These are phyloP conservation scores for Crotalaria pallida DNA, from an alignment of 306 rosid species.

Conservation along the genomic window DNA sequence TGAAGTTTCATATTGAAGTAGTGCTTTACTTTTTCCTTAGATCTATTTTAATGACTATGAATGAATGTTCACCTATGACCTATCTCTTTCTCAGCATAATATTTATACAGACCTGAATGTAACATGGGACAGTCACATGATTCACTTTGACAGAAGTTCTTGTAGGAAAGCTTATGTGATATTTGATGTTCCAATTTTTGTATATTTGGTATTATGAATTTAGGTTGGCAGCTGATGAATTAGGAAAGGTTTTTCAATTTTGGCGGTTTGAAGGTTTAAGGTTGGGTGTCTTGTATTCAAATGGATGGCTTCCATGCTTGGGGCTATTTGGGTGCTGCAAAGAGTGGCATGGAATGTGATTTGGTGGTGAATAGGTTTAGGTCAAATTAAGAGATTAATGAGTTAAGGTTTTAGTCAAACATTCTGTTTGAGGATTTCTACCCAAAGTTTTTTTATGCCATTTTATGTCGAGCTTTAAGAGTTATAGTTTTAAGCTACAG, in stretches of 20 bases:
- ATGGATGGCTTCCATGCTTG: background rate
- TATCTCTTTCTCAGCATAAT: slow-evolving; percentile 12
- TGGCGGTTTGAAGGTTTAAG: background rate
- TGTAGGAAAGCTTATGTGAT: slow-evolving; percentile 12
- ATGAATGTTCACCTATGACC: slow-evolving; percentile 1
- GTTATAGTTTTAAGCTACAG: background rate
- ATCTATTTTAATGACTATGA: background rate
- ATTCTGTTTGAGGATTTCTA: slow-evolving; percentile 1
- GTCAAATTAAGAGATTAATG: background rate
- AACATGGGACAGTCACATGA: background rate
- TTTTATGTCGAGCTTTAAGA: background rate
- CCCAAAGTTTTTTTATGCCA: background rate
- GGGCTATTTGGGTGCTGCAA: slow-evolving; percentile 19
- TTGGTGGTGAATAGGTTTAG: slow-evolving; percentile 5
- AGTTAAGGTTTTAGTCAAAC: background rate
- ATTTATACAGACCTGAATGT: slow-evolving; percentile 7
- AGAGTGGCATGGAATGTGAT: slow-evolving; percentile 1
- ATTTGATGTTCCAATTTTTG: background rate
- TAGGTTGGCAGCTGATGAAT: slow-evolving; percentile 4
- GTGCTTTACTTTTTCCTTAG: slow-evolving; percentile 4
- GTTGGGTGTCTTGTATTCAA: background rate
- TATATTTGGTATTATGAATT: background rate
- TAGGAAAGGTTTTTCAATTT: background rate
- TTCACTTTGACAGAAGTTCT: slow-evolving; percentile 22
- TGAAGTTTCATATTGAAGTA: slow-evolving; percentile 7